phyloP scores from a whole-genome alignment of 2,329 filamentous ascomycete species.

The Zalaria obscura region DNA sequence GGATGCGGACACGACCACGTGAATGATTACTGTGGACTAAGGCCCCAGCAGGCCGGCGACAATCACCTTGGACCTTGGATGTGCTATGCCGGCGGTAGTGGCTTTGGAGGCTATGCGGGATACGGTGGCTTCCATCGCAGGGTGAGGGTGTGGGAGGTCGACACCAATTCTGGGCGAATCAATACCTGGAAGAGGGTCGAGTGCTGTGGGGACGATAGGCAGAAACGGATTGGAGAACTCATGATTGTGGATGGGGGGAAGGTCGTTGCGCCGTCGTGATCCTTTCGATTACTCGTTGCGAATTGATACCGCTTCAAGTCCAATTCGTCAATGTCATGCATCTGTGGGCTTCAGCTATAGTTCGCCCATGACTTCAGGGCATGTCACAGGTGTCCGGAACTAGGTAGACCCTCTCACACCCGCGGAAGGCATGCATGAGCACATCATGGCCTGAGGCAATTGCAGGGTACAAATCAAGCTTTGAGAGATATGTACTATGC shows the following conservation, averaged over 20 bases:
- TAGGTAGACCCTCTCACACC: too few species aligned
- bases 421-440: too few species aligned
- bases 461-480: too few species aligned
- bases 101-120: conserved; percentile 89
- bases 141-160: conserved; percentile 80
- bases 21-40: conserved; percentile 85
- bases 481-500: too few species aligned
- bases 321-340: too few species aligned
- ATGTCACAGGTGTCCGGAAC: too few species aligned
- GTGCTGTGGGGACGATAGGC: conserved; percentile 34
- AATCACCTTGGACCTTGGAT: conserved; percentile 57
- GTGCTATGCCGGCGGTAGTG: conserved; percentile 88
- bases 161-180: conserved; percentile 80
- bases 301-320: too few species aligned
- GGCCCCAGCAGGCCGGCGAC: conserved; percentile 20
- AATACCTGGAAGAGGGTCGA: conserved; percentile 88
- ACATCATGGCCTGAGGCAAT: too few species aligned
- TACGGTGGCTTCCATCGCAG: conserved; percentile 76
- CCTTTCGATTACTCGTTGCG: background rate
- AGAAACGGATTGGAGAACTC: conserved; percentile 41
- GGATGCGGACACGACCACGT: conserved; percentile 93
- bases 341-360: too few species aligned
- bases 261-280: conserved; percentile 25
- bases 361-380: too few species aligned
- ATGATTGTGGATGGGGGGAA: conserved; percentile 46